Evolutionary conservation across 2,329 filamentous ascomycete genomes (phyloP).

Genomic region (Aspergillus aculeatinus): DNA sequence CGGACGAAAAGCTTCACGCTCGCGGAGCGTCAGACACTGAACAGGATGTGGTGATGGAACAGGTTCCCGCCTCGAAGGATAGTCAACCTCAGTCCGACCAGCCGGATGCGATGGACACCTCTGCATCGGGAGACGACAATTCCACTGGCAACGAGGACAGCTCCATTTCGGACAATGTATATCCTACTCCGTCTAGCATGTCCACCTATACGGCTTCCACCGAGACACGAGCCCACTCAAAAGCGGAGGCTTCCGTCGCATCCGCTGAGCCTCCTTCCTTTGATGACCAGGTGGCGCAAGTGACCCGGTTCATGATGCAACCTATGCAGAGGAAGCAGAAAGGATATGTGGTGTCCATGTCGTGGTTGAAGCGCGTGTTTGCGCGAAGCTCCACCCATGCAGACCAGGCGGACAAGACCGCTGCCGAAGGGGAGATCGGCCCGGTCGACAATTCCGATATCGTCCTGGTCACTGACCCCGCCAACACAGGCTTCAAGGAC

Average conservation of each 20-base stretch:
- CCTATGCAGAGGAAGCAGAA: conserved; percentile 68
- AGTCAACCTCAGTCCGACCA: conserved; percentile 28
- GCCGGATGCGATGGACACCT: conserved; percentile 47
- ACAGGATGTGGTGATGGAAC: conserved; percentile 27
- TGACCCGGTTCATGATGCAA: conserved; percentile 58
- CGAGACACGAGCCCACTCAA: conserved; percentile 28
- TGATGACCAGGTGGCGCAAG: conserved; percentile 72
- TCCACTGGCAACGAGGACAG: conserved; percentile 29
- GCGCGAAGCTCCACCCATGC: conserved; percentile 61
- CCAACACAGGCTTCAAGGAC: conserved; percentile 41
- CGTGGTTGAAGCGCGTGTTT: conserved; percentile 74
- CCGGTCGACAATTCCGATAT: conserved; percentile 87
- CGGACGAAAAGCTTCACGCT: conserved; percentile 29
- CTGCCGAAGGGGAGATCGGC: conserved; percentile 65
- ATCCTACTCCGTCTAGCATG: conserved; percentile 41
- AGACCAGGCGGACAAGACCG: conserved; percentile 58
- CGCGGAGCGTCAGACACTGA: conserved; percentile 35
- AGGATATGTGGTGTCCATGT: conserved; percentile 74
- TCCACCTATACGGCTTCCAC: conserved; percentile 36
- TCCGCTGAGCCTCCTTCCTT: conserved; percentile 46
- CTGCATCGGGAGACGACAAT: conserved; percentile 29
- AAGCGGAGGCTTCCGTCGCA: conserved; percentile 21
- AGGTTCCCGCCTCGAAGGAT: conserved; percentile 16
- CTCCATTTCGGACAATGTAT: conserved; percentile 34
- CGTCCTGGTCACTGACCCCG: conserved; percentile 57